Percentiles rank a stretch among this genome's conserved stretches.
Evolutionary conservation across 768 basidiomycete genomes (phyloP).

Genomic region (Hygrophorus pudorinus): DNA sequence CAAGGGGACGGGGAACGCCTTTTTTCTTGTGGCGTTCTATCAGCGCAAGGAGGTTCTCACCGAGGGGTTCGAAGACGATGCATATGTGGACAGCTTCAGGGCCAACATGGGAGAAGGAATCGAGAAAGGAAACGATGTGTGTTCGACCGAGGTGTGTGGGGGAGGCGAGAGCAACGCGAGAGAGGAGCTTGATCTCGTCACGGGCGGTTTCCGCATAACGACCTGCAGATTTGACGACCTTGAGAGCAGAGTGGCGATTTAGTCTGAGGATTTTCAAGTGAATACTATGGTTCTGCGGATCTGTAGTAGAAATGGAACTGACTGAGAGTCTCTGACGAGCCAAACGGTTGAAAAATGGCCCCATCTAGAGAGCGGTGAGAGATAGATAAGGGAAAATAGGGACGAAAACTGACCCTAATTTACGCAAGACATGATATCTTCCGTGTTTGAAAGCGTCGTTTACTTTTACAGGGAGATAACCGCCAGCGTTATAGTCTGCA

Average conservation of each 20-base stretch:
- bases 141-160: constrained; percentile 70
- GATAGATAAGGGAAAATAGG: constrained; percentile 9
- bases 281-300: constrained; percentile 8
- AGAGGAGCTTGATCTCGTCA: constrained; percentile 90
- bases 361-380: constrained; percentile 47
- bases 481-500: constrained; percentile 76
- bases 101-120: constrained; percentile 74
- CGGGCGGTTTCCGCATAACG: constrained; percentile 95
- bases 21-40: constrained; percentile 74
- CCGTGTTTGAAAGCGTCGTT: constrained; percentile 77
- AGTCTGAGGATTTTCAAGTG: constrained; percentile 30
- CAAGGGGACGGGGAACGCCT: constrained; percentile 72
- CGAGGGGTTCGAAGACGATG: constrained; percentile 84
- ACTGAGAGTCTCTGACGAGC: constrained; percentile 77
- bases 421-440: constrained; percentile 79
- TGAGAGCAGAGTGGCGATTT: constrained; percentile 77
- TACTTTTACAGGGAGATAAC: constrained; percentile 74
- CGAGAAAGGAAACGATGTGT: constrained; percentile 83
- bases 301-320: constrained; percentile 21
- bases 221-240: constrained; percentile 90
- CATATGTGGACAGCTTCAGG: constrained; percentile 75
- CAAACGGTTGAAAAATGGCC: constrained; percentile 94
- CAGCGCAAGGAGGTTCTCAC: constrained; percentile 66
- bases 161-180: constrained; percentile 60
- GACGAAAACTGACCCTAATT: constrained; percentile 59